Percentiles rank a stretch among this genome's conserved stretches.
These are phyloP conservation scores for Coelastrella sp. DNA, from an alignment of 139 green algal genomes.

Conservation along the genomic window DNA sequence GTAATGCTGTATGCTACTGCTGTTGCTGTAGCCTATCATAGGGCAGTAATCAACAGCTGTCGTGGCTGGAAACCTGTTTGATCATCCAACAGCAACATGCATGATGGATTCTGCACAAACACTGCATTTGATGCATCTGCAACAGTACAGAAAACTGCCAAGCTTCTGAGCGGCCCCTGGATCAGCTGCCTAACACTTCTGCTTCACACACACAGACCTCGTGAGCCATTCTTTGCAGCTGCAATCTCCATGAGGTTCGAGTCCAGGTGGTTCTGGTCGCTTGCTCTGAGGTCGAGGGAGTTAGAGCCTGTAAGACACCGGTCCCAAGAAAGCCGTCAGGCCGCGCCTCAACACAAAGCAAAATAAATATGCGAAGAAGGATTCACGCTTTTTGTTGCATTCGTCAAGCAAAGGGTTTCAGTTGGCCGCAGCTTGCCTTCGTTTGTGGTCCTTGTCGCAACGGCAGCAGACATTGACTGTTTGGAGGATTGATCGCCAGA, in stretches of 20 bases:
- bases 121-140: not conserved
- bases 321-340: not conserved
- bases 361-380: not conserved
- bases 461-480: not conserved
- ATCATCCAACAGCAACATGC: not conserved
- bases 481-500: not conserved
- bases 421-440: slow-evolving; percentile 2
- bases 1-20: no score
- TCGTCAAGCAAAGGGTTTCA: not conserved
- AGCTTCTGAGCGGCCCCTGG: not conserved
- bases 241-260: not conserved
- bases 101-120: not conserved
- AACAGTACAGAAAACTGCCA: not conserved
- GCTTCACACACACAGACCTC: not conserved
- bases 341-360: no score
- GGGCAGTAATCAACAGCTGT: no score
- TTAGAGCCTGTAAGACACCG: not conserved
- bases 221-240: not conserved
- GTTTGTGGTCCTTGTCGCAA: not conserved
- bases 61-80: no score
- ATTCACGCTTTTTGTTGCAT: not conserved
- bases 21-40: no score
- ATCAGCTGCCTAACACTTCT: not conserved
- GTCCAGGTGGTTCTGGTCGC: not conserved
- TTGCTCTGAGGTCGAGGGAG: not conserved